Base-by-base conservation (phyloP, 2,329 filamentous ascomycete genomes). In the Colletotrichum lentis region DNA sequence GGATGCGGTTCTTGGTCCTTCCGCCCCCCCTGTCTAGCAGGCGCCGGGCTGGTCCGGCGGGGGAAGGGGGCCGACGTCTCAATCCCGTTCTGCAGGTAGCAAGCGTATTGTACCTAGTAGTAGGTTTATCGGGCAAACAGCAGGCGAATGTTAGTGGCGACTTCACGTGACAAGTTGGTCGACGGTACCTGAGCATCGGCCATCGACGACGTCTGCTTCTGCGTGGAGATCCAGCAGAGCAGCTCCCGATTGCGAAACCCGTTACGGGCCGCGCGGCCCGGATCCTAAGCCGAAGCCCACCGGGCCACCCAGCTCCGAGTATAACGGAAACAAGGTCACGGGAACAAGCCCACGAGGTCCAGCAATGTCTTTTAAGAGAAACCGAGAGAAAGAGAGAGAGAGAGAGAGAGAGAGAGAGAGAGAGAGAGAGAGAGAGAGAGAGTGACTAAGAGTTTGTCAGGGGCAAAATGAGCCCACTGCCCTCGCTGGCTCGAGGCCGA, bases 1-100 rank as follows among this genome's bases (percentile, higher is more conserved):
- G 62, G 47, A 50, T 65, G 37, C 44, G 41, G 61, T 55, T 56
- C 24, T 59, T 68, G 54, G 31, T 50, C 61, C 54, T 68, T 68
- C 65, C 49, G 61, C 54, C 37, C 65, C 64, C 56, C 47, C 10
- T 59, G 65, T 49, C n/a, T 58, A 50, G 64, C 35, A 39, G 18
- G 35, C 52, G 44, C 44, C 31, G 14, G 37, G 47, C 41, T 39
- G 62, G 18, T 37, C 41, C 49, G 39, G 37, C 49, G 62, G 54
- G 20, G 20, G 41, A n/a, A 55, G 16, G 20, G 41, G 49, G 31
- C 35, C 53, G 46, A 60, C 49, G 54, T 65, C 54, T 59, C 50
- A 49, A 54, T 39, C 54, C 43, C 46, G 54, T 52, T 64, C 60
- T 64, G 60, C 53, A 43, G 54, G 62, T 41, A 55, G 24, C n/a